Percentiles rank a stretch among this genome's conserved stretches.
These are phyloP conservation scores for Parastagonospora avenae DNA, from an alignment of 2,329 filamentous ascomycete genomes.

Conservation along the genomic window DNA sequence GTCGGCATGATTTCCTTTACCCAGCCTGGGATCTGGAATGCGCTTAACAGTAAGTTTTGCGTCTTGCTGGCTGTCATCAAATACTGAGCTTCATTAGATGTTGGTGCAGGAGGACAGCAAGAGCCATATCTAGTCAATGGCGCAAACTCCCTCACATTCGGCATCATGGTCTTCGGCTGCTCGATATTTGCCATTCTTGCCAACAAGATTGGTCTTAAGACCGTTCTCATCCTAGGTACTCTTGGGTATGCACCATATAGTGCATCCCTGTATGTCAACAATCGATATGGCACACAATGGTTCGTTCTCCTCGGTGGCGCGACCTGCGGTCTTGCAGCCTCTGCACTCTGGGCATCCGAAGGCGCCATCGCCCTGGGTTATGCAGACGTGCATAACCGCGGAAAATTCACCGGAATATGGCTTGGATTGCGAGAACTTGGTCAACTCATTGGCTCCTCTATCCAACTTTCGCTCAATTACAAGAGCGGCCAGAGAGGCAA, in stretches of 20 bases:
- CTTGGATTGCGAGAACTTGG: constrained; percentile 59
- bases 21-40: constrained; percentile 56
- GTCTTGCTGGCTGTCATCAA: not conserved
- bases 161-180: constrained; percentile 49
- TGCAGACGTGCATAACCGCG: constrained; percentile 53
- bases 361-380: constrained; percentile 53
- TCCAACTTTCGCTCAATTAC: constrained; percentile 58
- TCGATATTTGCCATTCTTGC: constrained; percentile 30
- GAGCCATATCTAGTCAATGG: constrained; percentile 49
- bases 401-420: constrained; percentile 58
- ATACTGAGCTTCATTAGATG: constrained; percentile 24
- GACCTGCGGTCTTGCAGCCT: constrained; percentile 44
- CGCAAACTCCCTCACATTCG: constrained; percentile 52
- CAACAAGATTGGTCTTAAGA: constrained; percentile 46
- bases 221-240: constrained; percentile 35
- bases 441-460: constrained; percentile 58
- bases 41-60: constrained; percentile 47
- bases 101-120: constrained; percentile 35
- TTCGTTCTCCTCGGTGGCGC: constrained; percentile 42
- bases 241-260: constrained; percentile 40
- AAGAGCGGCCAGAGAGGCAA: constrained; percentile 51
- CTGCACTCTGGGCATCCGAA: constrained; percentile 50
- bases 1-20: constrained; percentile 54
- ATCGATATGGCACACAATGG: constrained; percentile 40
- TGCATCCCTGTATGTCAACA: constrained; percentile 33